Evolutionary conservation across 108 stramenopile species (phyloP).

Genomic region (Cyclostephanos tholiformis): DNA sequence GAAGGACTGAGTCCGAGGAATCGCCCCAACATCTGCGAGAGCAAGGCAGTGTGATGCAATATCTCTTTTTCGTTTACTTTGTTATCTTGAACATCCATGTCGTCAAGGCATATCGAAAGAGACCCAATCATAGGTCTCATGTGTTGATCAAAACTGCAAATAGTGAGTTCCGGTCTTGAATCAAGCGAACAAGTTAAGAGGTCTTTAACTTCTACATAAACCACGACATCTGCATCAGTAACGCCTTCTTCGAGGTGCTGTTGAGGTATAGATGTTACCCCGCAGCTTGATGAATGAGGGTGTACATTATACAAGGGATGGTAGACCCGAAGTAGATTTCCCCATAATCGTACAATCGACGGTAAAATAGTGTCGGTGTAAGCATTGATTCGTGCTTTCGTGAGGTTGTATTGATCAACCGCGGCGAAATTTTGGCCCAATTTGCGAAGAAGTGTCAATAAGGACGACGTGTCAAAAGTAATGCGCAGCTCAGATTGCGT

Average conservation of each 20-base stretch:
- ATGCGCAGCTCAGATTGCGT: slow-evolving; percentile 20
- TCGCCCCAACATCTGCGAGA: slow-evolving; percentile 27
- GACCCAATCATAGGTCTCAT: slow-evolving; percentile 41
- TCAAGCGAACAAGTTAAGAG: slow-evolving; percentile 22
- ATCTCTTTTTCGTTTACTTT: slow-evolving; percentile 33
- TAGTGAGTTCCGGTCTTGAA: slow-evolving; percentile 23
- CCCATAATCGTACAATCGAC: slow-evolving; percentile 29
- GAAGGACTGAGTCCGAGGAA: slow-evolving; percentile 43
- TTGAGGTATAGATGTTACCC: slow-evolving; percentile 16
- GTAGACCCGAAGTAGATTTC: slow-evolving; percentile 23
- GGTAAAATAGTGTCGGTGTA: slow-evolving; percentile 36
- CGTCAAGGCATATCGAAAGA: slow-evolving; percentile 35
- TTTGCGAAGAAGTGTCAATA: slow-evolving; percentile 23
- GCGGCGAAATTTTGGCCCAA: slow-evolving; percentile 32
- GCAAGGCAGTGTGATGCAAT: slow-evolving; percentile 26
- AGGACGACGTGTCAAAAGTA: slow-evolving; percentile 24
- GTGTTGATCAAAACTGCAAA: slow-evolving; percentile 47
- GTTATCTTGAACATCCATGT: slow-evolving; percentile 26
- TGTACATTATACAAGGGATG: slow-evolving; percentile 20
- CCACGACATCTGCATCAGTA: slow-evolving; percentile 35
- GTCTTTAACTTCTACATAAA: slow-evolving; percentile 31
- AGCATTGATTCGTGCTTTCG: slow-evolving; percentile 25
- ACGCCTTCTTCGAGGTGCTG: slow-evolving; percentile 36
- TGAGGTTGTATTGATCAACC: slow-evolving; percentile 24
- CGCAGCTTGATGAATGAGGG: slow-evolving; percentile 23